A percentile compares a stretch with the other conserved stretches of the same genome.
phyloP scores from a whole-genome alignment of 768 basidiomycete genomes.

The Suillus subaureus region DNA sequence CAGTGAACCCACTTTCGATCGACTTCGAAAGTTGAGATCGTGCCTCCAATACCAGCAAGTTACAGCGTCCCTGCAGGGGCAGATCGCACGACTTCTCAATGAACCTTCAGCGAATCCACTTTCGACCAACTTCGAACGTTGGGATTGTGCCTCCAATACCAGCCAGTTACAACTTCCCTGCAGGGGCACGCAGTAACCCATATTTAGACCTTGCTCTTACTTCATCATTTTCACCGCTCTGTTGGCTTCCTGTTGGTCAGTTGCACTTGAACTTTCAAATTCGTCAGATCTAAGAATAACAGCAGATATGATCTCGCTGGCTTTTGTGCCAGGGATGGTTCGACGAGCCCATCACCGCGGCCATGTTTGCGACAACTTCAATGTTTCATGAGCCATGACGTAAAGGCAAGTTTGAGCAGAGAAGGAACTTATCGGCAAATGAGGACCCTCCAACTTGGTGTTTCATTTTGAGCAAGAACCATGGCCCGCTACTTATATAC shows the following conservation, averaged over 20 bases:
- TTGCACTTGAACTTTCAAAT: not conserved
- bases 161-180: not conserved
- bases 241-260: not conserved
- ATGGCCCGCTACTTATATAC: not conserved
- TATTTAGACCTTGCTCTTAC: not conserved
- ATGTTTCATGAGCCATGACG: not conserved
- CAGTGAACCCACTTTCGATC: slow-evolving; percentile 15
- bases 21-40: slow-evolving; percentile 9
- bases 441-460: not conserved
- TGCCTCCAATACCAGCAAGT: slow-evolving; percentile 11
- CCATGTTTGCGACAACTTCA: not conserved
- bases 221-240: not conserved
- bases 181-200: not conserved
- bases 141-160: slow-evolving; percentile 13
- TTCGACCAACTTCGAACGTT: slow-evolving; percentile 8
- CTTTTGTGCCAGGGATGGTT: not conserved
- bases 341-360: not conserved
- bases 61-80: not conserved
- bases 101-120: slow-evolving; percentile 16
- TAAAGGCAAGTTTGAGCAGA: not conserved
- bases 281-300: not conserved
- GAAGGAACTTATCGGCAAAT: not conserved
- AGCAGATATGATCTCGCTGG: not conserved
- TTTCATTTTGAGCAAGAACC: not conserved
- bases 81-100: too few relatives aligned